These are phyloP conservation scores for Posidonia oceanica DNA, from an alignment of 116 monocot species.

Conservation along the genomic window DNA sequence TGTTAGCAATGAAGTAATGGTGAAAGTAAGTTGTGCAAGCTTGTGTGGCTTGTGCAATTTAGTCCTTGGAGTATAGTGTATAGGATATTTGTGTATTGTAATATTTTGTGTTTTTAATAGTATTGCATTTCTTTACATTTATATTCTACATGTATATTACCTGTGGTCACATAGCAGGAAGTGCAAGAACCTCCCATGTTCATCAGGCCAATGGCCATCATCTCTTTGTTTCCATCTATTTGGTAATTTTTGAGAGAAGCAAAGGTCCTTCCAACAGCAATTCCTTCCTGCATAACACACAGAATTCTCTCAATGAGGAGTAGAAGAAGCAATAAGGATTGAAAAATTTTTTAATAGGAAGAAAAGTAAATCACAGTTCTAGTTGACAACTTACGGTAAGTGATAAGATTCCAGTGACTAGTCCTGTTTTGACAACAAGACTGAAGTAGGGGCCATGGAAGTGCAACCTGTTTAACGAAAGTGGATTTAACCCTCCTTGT, in stretches of 20 bases:
- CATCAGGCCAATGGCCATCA: conserved; percentile 95
- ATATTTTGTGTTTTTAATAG: too few relatives aligned
- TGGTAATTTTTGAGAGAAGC: conserved; percentile 94
- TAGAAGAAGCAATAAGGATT: too few relatives aligned
- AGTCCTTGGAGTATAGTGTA: too few relatives aligned
- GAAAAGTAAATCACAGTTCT: too few relatives aligned
- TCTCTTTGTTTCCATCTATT: conserved; percentile 97
- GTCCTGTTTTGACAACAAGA: conserved; percentile 59
- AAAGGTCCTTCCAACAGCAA: conserved; percentile 88
- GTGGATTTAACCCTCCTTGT: conserved; percentile 73
- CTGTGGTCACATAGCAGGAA: conserved; percentile 92
- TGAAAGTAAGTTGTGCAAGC: too few relatives aligned
- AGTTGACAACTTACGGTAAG: conserved; percentile 49
- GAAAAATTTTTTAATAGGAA: too few relatives aligned
- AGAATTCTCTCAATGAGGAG: too few relatives aligned
- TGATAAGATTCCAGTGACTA: conserved; percentile 76
- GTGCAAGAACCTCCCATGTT: conserved; percentile 80
- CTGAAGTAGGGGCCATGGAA: conserved; percentile 47
- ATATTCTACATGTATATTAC: conserved; percentile 10
- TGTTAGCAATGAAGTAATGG: too few relatives aligned
- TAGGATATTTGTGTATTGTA: too few relatives aligned
- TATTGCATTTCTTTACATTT: too few relatives aligned
- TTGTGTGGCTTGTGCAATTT: too few relatives aligned
- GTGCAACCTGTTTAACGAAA: conserved; percentile 41
- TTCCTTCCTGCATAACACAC: conserved; percentile 57